Conservation (phyloP, 805 yeast species). For the Candida ficus region DNA sequence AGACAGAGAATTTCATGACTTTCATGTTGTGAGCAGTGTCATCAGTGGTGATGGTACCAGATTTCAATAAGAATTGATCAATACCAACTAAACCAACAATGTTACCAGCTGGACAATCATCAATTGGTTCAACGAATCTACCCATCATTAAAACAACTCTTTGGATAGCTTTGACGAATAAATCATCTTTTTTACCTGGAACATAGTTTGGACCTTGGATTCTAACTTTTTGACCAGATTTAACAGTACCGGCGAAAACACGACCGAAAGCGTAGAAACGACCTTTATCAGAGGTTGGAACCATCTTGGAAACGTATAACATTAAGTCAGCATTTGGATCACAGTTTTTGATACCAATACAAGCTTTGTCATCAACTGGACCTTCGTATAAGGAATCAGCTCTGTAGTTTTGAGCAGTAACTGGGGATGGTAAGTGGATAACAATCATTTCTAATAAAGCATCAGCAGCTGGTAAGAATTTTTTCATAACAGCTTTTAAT, state of each 20-base stretch:
- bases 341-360: slow-evolving; percentile 94
- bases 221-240: slow-evolving; percentile 98
- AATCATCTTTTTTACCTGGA: slow-evolving; percentile 97
- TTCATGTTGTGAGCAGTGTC: slow-evolving; percentile 98
- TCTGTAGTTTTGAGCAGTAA: slow-evolving; percentile 98
- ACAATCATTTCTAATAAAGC: slow-evolving; percentile 98
- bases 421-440: slow-evolving; percentile 98
- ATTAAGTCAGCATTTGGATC: slow-evolving; percentile 97
- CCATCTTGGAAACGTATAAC: slow-evolving; percentile 99
- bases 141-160: slow-evolving; percentile 99
- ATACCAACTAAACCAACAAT: slow-evolving; percentile 99
- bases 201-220: slow-evolving; percentile 99
- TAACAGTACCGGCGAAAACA: slow-evolving; percentile 99
- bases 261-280: slow-evolving; percentile 99
- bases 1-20: slow-evolving; percentile 99
- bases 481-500: slow-evolving; percentile 97
- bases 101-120: slow-evolving; percentile 99
- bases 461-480: slow-evolving; percentile 99
- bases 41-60: slow-evolving; percentile 97
- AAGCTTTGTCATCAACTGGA: slow-evolving; percentile 89
- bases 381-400: slow-evolving; percentile 99
- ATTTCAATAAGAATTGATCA: slow-evolving; percentile 98
- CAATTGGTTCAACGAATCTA: slow-evolving; percentile 95
- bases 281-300: slow-evolving; percentile 99
- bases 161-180: slow-evolving; percentile 95